Base-by-base conservation (phyloP, 2,329 filamentous ascomycete species). In the Aspergillus caelatus region DNA sequence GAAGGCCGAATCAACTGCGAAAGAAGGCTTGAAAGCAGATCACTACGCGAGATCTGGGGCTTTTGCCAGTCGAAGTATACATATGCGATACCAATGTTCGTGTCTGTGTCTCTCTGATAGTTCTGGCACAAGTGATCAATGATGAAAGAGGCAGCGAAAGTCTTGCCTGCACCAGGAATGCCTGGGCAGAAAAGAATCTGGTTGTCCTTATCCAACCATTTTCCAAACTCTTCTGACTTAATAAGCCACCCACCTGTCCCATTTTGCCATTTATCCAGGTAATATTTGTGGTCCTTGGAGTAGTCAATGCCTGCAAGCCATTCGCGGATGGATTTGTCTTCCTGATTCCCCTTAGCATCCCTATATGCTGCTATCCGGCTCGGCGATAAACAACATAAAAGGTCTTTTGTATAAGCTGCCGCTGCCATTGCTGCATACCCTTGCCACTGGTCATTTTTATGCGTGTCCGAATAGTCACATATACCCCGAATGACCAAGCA, bases 41-140 rank as follows among this genome's bases (percentile, higher is more conserved):
- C 61, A 32, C 73, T 32, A 0, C 71, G 60, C 4, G 70, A 41
- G 0, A 61, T 77, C 61, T 85, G 81, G 16, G 82, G 74, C 1
- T 76, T 62, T 32, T 70, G 70, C 64, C 79, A 83, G 59, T 81
- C 79, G 69, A 77, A 83, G 58, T 82, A 86, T 0, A 84, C 19
- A 34, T 79, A 84, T 0, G 77, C 79, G 30, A 85, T 71, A 1
- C 77, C 77, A 43, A 80, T 10, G 19, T 43, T 21, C 55, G 1
- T 39, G 58, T 0, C 8, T 0, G 19, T 74, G 41, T 21, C 65
- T 1, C 69, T 63, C 0, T 63, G 10, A 50, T 73, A 78, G 3
- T 21, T 56, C 4, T 32, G 54, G 14, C 50, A 23, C 1, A 85
- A 71, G 26, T 83, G 10, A 3, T 85, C 73, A 0, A 85, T 57